phyloP scores from a whole-genome alignment of 257 asterid genomes.

The Solanum pinnatisectum region DNA sequence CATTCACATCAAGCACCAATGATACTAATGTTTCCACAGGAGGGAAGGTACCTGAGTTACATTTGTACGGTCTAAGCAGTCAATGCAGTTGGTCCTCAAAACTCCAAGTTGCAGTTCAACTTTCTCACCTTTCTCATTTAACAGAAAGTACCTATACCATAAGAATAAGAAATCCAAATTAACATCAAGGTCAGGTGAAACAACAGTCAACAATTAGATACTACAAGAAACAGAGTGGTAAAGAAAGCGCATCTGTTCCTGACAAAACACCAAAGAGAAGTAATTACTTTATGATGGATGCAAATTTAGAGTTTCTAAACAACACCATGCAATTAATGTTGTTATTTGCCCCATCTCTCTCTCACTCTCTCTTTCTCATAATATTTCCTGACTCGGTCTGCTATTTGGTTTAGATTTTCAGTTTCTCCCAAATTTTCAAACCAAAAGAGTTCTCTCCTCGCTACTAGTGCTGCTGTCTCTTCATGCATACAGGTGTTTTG shows the following conservation, averaged over 20 bases:
- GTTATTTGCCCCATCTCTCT: not conserved
- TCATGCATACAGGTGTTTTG: not conserved
- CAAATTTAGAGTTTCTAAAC: not conserved
- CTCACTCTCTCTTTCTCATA: not conserved
- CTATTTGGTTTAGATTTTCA: not conserved
- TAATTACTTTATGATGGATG: not conserved
- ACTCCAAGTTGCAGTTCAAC: constrained; percentile 73
- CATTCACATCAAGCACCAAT: not conserved
- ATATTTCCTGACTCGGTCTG: not conserved
- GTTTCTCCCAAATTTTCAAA: not conserved
- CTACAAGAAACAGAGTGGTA: not conserved
- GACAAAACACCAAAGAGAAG: not conserved
- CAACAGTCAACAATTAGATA: not conserved
- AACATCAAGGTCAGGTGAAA: not conserved
- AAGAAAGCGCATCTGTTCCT: not conserved
- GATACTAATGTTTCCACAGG: not conserved
- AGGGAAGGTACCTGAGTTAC: constrained; percentile 69
- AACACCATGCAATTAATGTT: not conserved
- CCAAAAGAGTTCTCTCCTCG: not conserved
- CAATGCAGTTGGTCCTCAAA: constrained; percentile 87
- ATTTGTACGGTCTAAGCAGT: constrained; percentile 96
- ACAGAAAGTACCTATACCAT: constrained; percentile 56
- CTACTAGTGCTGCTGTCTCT: not conserved
- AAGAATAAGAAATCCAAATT: not conserved
- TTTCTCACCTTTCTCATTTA: constrained; percentile 77